Conservation (phyloP, 106 monocot genomes). For the Cymbidium sinense region DNA sequence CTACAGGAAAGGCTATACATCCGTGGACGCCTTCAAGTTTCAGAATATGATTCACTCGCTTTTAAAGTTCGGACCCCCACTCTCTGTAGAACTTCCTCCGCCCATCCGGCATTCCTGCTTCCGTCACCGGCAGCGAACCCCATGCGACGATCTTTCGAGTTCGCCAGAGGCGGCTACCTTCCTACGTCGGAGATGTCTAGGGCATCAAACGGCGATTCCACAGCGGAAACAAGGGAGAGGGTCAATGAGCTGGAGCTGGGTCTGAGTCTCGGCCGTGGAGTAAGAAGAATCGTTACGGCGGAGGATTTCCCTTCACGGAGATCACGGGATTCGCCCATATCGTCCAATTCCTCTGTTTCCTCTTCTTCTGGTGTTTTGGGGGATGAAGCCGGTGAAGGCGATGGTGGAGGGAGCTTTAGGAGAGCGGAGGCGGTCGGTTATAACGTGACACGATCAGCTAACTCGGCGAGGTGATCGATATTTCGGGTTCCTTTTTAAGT, state of each 20-base stretch:
- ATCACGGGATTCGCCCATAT: background rate
- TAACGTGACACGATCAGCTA: background rate
- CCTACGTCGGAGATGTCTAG: background rate
- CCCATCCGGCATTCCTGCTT: background rate
- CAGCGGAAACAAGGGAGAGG: background rate
- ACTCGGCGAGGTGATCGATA: background rate
- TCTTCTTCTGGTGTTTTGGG: conserved; percentile 6
- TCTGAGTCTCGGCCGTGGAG: background rate
- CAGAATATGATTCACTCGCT: background rate
- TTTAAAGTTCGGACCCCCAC: background rate
- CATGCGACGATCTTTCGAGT: conserved; percentile 1
- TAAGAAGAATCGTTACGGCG: background rate
- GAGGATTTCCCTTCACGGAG: background rate
- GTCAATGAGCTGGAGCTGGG: conserved; percentile 3
- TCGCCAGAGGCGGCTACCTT: background rate
- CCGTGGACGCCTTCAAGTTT: background rate
- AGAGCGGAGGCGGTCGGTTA: background rate
- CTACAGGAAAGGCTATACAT: background rate
- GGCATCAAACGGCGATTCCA: background rate
- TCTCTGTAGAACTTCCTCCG: background rate
- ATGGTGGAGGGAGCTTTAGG: background rate
- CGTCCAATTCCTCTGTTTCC: conserved; percentile 7
- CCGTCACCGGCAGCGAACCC: background rate
- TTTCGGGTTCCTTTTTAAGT: background rate
- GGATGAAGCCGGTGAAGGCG: background rate